Evolutionary conservation across 179 eudicot species (phyloP).

Genomic region (Spergularia azorica): DNA sequence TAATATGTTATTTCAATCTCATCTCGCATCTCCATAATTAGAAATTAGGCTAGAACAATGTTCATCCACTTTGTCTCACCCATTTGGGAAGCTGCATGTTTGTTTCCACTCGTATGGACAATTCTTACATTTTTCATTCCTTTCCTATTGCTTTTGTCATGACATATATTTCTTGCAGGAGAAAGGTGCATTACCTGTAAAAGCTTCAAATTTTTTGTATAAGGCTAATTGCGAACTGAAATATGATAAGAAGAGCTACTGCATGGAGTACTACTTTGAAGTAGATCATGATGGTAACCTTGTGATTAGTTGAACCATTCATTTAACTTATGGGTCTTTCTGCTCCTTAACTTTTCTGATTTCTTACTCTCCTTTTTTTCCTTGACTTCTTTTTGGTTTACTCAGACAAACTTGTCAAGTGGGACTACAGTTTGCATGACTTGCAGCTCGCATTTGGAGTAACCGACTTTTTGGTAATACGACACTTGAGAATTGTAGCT

Average conservation of each 20-base stretch:
- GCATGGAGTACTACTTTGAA: conserved; percentile 82
- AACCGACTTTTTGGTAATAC: conserved; percentile 75
- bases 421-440: conserved; percentile 72
- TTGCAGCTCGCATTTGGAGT: conserved; percentile 94
- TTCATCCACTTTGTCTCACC: neutral
- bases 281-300: conserved; percentile 50
- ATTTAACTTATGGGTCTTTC: conserved; percentile 1
- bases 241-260: conserved; percentile 69
- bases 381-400: conserved; percentile 11
- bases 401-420: conserved; percentile 56
- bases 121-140: neutral
- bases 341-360: neutral
- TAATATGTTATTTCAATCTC: neutral
- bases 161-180: conserved; percentile 40
- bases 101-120: neutral
- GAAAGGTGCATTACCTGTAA: conserved; percentile 64
- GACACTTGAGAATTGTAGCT: neutral
- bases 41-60: neutral
- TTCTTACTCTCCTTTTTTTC: neutral
- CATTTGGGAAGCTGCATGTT: neutral
- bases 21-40: neutral
- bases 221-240: conserved; percentile 72
- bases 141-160: conserved; percentile 9
- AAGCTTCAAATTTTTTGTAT: conserved; percentile 51
- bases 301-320: neutral